phyloP scores from a whole-genome alignment of 2,329 filamentous ascomycete genomes.

The Diplodia scrobiculata region DNA sequence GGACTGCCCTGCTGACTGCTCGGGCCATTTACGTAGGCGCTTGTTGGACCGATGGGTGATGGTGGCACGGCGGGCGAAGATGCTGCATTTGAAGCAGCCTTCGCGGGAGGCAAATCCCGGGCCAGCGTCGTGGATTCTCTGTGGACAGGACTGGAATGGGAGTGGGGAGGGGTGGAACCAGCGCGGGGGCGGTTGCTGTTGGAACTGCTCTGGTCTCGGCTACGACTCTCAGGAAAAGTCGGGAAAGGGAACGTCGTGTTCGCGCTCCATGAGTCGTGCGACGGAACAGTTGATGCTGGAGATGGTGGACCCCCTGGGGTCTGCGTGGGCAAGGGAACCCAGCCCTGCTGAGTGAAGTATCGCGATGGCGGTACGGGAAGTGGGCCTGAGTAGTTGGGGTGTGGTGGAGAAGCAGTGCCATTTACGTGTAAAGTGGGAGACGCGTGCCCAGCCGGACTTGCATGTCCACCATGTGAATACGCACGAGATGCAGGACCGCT shows the following conservation, averaged over 20 bases:
- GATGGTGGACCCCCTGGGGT: neutral
- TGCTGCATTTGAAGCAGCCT: neutral
- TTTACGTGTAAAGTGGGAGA: slow-evolving; percentile 2
- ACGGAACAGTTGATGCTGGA: neutral
- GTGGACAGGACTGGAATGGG: neutral
- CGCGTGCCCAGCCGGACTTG: neutral
- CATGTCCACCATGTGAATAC: neutral
- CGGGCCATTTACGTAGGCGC: neutral
- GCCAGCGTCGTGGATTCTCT: neutral
- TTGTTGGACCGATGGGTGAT: neutral
- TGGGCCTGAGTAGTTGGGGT: slow-evolving; percentile 16
- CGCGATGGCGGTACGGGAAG: slow-evolving; percentile 11
- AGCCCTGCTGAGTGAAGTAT: slow-evolving; percentile 10
- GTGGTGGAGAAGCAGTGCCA: slow-evolving; percentile 4
- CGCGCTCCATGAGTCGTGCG: neutral
- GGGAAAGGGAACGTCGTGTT: slow-evolving; percentile 15
- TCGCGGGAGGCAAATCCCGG: neutral
- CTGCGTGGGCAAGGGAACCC: neutral
- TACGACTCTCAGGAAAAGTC: neutral
- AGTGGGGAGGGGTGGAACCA: neutral
- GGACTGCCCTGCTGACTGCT: neutral
- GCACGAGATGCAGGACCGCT: neutral
- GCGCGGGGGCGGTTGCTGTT: slow-evolving; percentile 14
- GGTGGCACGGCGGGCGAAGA: slow-evolving; percentile 3
- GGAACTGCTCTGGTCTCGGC: neutral